phyloP scores from a whole-genome alignment of 768 basidiomycete genomes.

The Rubroboletus satanas region DNA sequence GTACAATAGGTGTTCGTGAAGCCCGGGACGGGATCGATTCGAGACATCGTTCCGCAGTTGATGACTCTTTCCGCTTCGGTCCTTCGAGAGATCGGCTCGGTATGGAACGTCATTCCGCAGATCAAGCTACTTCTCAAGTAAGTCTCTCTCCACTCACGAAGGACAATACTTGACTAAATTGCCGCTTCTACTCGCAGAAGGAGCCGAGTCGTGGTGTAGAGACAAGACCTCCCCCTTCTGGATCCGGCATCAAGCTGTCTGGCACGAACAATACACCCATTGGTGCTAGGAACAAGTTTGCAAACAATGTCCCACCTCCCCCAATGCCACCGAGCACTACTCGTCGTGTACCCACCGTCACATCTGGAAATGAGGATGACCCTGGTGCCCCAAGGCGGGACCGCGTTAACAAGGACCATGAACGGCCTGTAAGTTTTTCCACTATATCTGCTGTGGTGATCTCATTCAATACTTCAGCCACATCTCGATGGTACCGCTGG shows the following conservation, averaged over 20 bases:
- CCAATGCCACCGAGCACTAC: background rate
- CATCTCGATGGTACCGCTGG: constrained; percentile 5
- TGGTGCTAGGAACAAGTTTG: constrained; percentile 27
- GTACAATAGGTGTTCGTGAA: constrained; percentile 16
- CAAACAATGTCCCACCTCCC: constrained; percentile 1
- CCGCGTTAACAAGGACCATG: constrained; percentile 19
- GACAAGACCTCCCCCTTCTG: constrained; percentile 9
- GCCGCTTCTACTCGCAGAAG: constrained; percentile 9
- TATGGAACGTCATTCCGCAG: constrained; percentile 19
- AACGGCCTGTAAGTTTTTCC: constrained; percentile 20
- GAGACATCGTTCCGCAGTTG: constrained; percentile 15
- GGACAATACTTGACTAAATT: background rate
- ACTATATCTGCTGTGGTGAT: background rate
- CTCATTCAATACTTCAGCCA: constrained; percentile 18
- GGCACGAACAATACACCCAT: constrained; percentile 34
- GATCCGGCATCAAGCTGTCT: constrained; percentile 25
- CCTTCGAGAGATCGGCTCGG: constrained; percentile 16
- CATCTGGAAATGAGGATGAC: constrained; percentile 20
- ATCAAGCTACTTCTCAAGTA: constrained; percentile 16
- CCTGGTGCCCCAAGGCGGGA: constrained; percentile 16
- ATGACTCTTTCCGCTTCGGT: constrained; percentile 15
- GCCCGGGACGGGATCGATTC: constrained; percentile 16
- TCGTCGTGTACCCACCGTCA: background rate
- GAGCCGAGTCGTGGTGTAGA: constrained; percentile 17
- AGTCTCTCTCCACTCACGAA: constrained; percentile 1